phyloP scores from a whole-genome alignment of 1,284 basidiomycete species.

The Apiotrichum laibachii region DNA sequence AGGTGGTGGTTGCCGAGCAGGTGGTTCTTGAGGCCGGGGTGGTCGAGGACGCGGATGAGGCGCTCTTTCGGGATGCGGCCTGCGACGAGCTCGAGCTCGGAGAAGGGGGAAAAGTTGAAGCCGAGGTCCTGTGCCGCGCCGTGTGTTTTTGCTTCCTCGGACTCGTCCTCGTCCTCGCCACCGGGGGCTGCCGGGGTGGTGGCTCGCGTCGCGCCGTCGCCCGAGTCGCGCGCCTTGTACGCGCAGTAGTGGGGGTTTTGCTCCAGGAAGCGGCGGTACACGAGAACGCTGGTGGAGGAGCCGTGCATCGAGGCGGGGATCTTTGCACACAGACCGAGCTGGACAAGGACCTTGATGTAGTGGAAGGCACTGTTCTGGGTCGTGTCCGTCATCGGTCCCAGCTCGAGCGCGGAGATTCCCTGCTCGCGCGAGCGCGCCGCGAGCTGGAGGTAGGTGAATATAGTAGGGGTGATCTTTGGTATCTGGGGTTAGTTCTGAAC shows the following conservation, averaged over 20 bases:
- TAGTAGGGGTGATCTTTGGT: conserved; percentile 33
- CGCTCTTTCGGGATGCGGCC: conserved; percentile 40
- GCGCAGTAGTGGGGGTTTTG: conserved; percentile 37
- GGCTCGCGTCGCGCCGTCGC: not conserved
- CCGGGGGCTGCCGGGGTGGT: conserved; percentile 5
- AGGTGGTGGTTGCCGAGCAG: conserved; percentile 36
- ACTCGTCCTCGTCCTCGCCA: conserved; percentile 19
- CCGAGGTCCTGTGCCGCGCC: conserved; percentile 17
- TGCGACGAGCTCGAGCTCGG: conserved; percentile 35
- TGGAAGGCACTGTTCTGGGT: conserved; percentile 44
- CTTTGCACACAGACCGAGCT: conserved; percentile 40
- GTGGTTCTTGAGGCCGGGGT: conserved; percentile 42
- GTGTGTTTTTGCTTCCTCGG: conserved; percentile 2
- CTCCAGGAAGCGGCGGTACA: conserved; percentile 40
- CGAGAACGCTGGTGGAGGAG: conserved; percentile 37
- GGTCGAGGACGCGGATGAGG: conserved; percentile 38
- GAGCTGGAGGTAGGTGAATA: conserved; percentile 32
- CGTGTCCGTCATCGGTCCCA: conserved; percentile 38
- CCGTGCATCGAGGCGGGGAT: conserved; percentile 35
- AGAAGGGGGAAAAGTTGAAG: conserved; percentile 33
- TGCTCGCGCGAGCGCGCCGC: conserved; percentile 19
- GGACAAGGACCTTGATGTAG: conserved; percentile 39
- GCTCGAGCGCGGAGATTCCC: conserved; percentile 28
- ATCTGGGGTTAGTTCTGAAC: conserved; percentile 20
- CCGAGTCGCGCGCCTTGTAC: conserved; percentile 9